phyloP scores from a whole-genome alignment of 306 rosid genomes.

The Trifolium fragiferum region DNA sequence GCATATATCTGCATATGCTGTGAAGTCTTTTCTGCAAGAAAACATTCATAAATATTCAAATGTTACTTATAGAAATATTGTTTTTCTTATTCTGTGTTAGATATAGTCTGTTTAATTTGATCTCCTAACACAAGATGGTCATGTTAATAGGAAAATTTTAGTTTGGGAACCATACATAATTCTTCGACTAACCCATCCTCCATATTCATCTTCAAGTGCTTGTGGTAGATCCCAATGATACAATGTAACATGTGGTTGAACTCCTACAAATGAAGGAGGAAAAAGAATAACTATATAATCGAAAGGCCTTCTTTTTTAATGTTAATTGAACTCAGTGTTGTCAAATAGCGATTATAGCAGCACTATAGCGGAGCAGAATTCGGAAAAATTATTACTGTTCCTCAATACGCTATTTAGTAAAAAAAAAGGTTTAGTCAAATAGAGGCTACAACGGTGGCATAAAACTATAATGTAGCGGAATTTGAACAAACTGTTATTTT shows the following conservation, averaged over 20 bases:
- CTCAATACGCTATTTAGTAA: neutral
- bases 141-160: neutral
- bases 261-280: conserved; percentile 50
- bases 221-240: conserved; percentile 69
- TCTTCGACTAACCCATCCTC: conserved; percentile 71
- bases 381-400: neutral
- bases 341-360: neutral
- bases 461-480: neutral
- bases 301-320: neutral
- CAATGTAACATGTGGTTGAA: conserved; percentile 75
- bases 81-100: neutral
- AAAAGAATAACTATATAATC: neutral
- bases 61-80: conserved; percentile 11
- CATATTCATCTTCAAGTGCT: conserved; percentile 75
- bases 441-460: neutral
- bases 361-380: too few species aligned
- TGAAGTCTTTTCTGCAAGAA: conserved; percentile 54
- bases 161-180: conserved; percentile 54
- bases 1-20: conserved; percentile 52
- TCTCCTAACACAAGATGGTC: neutral
- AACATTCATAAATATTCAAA: neutral
- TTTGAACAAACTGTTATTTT: neutral
- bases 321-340: neutral
- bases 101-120: neutral
- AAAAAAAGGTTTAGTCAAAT: neutral